phyloP scores from a whole-genome alignment of 1,139 yeast species.

The Geotrichum histeridarum region DNA sequence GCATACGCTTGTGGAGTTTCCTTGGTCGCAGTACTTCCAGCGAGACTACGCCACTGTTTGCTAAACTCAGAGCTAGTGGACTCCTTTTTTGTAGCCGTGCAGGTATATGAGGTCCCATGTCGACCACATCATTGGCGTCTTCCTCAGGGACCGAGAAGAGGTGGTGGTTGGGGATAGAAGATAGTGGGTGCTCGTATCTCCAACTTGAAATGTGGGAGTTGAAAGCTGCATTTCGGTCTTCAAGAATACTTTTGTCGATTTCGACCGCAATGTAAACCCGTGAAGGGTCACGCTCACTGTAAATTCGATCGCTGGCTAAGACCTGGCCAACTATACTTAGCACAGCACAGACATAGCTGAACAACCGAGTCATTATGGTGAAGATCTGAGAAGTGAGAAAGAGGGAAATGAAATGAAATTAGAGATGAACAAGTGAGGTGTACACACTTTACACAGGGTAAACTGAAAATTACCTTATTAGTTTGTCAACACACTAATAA shows the following conservation, averaged over 20 bases:
- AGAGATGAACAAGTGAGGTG: slow-evolving; percentile 1
- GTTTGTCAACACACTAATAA: slow-evolving; percentile 2
- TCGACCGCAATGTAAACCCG: slow-evolving; percentile 34
- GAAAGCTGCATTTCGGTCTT: slow-evolving; percentile 15
- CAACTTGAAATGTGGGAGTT: slow-evolving; percentile 19
- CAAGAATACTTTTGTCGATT: slow-evolving; percentile 20
- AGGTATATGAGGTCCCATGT: slow-evolving; percentile 13
- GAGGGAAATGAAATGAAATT: slow-evolving; percentile 1
- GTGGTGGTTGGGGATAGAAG: slow-evolving; percentile 33
- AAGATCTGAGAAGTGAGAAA: not conserved
- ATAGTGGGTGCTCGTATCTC: slow-evolving; percentile 34
- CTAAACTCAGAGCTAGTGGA: not conserved
- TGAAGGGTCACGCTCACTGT: slow-evolving; percentile 5
- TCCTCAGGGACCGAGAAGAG: slow-evolving; percentile 32
- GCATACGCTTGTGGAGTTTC: slow-evolving; percentile 13
- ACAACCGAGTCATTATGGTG: slow-evolving; percentile 12
- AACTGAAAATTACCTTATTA: slow-evolving; percentile 12
- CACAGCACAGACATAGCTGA: slow-evolving; percentile 15
- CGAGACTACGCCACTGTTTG: slow-evolving; percentile 16
- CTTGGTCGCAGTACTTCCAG: slow-evolving; percentile 15
- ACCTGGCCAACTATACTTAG: slow-evolving; percentile 1
- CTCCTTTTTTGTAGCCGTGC: slow-evolving; percentile 5
- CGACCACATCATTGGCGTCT: slow-evolving; percentile 9
- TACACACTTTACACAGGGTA: slow-evolving; percentile 13
- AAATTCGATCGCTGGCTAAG: slow-evolving; percentile 11